phyloP scores from a whole-genome alignment of 345 rosid species.

The Gossypium herbaceum region DNA sequence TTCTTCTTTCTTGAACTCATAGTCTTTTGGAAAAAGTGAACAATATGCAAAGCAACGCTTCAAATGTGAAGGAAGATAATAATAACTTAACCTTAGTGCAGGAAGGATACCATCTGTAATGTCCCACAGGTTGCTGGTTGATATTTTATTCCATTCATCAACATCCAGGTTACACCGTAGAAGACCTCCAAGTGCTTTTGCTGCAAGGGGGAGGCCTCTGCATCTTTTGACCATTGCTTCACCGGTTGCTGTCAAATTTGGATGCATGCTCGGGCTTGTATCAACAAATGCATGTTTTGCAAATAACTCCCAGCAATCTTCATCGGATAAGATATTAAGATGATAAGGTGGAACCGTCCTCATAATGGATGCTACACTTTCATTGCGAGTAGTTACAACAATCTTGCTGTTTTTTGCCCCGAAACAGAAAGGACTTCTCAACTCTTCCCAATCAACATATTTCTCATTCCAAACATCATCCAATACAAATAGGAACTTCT shows the following conservation, averaged over 20 bases:
- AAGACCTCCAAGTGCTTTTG: conserved; percentile 2
- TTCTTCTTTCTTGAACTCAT: not conserved
- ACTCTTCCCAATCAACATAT: conserved; percentile 1
- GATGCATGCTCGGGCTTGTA: not conserved
- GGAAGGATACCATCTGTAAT: not conserved
- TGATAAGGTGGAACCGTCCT: not conserved
- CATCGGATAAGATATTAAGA: not conserved
- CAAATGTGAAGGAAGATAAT: not conserved
- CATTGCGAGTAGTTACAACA: not conserved
- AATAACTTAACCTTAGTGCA: not conserved
- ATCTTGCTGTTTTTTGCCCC: not conserved
- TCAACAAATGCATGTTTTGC: conserved; percentile 4
- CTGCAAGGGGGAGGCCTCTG: not conserved
- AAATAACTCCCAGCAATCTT: not conserved
- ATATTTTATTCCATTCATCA: not conserved
- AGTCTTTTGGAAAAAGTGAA: not conserved
- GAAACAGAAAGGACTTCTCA: not conserved
- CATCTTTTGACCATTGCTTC: not conserved
- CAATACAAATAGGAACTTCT: not conserved
- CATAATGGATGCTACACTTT: not conserved
- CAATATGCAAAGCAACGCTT: conserved; percentile 5
- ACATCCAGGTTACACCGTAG: not conserved
- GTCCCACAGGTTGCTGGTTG: not conserved
- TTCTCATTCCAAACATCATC: not conserved
- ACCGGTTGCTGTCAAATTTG: not conserved